These are phyloP conservation scores for Penicillium digitatum DNA, from an alignment of 2,329 filamentous ascomycete species.

Conservation along the genomic window DNA sequence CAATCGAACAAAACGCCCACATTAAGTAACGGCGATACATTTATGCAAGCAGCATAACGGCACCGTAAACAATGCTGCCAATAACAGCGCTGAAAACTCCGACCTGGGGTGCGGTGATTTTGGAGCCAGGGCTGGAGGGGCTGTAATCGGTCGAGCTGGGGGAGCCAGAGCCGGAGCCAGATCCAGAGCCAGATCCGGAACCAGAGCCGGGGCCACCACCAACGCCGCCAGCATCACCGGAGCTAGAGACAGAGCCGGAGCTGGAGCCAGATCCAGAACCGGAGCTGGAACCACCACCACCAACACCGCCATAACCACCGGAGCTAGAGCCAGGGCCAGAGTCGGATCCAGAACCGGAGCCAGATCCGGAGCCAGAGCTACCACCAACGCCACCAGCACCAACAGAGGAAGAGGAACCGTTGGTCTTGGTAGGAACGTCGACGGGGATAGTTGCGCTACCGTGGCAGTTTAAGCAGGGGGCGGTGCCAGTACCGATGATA, in stretches of 20 bases:
- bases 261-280: background rate
- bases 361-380: background rate
- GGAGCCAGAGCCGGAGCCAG: conserved; percentile 5
- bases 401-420: background rate
- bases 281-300: too few relatives aligned
- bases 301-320: too few relatives aligned
- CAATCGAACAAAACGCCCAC: conserved; percentile 7
- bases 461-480: conserved; percentile 5
- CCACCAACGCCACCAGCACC: background rate
- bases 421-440: background rate
- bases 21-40: conserved; percentile 2
- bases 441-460: conserved; percentile 7
- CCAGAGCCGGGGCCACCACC: background rate
- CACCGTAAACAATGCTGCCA: conserved; percentile 13
- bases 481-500: conserved; percentile 13
- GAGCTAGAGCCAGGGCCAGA: background rate
- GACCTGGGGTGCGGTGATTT: conserved; percentile 22
- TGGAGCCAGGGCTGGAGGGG: conserved; percentile 28
- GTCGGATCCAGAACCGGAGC: background rate
- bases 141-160: conserved; percentile 19
- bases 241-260: background rate
- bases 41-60: conserved; percentile 28
- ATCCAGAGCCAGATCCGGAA: background rate
- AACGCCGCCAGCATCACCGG: too few relatives aligned
- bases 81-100: conserved; percentile 4